phyloP scores from a whole-genome alignment of 345 rosid genomes.

The Xanthoceras sorbifolium region DNA sequence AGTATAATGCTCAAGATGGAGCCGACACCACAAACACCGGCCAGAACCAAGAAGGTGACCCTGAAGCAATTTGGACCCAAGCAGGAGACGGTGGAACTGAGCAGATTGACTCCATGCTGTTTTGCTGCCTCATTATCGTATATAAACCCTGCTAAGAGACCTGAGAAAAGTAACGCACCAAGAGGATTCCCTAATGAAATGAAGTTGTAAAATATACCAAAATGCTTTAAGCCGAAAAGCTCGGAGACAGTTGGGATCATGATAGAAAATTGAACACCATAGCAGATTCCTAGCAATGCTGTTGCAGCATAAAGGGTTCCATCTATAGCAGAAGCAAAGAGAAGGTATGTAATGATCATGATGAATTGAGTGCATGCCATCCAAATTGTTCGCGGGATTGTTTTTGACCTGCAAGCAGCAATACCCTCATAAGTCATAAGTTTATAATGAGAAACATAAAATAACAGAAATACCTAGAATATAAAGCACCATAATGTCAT shows the following conservation, averaged over 20 bases:
- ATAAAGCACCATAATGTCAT: background rate
- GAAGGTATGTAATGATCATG: slow-evolving; percentile 55
- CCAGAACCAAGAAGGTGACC: slow-evolving; percentile 61
- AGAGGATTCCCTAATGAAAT: slow-evolving; percentile 66
- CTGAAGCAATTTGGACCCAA: slow-evolving; percentile 65
- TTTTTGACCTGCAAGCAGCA: slow-evolving; percentile 46
- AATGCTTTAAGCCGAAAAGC: slow-evolving; percentile 66
- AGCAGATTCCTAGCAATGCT: slow-evolving; percentile 64
- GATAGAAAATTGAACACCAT: slow-evolving; percentile 60
- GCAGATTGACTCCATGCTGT: slow-evolving; percentile 35
- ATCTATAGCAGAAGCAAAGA: slow-evolving; percentile 55
- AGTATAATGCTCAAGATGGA: slow-evolving; percentile 46
- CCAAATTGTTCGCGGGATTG: slow-evolving; percentile 62
- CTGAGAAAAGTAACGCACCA: slow-evolving; percentile 66
- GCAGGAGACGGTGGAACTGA: slow-evolving; percentile 42
- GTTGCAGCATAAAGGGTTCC: slow-evolving; percentile 57
- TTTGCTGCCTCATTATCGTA: slow-evolving; percentile 62
- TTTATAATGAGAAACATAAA: background rate
- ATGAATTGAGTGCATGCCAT: slow-evolving; percentile 51
- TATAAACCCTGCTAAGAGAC: slow-evolving; percentile 60
- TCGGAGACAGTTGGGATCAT: slow-evolving; percentile 72
- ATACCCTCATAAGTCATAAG: background rate
- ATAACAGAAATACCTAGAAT: background rate
- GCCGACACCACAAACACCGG: slow-evolving; percentile 50
- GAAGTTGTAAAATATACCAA: slow-evolving; percentile 58